phyloP scores from a whole-genome alignment of 805 yeast genomes.

The Lipomyces spencermartinsiae region DNA sequence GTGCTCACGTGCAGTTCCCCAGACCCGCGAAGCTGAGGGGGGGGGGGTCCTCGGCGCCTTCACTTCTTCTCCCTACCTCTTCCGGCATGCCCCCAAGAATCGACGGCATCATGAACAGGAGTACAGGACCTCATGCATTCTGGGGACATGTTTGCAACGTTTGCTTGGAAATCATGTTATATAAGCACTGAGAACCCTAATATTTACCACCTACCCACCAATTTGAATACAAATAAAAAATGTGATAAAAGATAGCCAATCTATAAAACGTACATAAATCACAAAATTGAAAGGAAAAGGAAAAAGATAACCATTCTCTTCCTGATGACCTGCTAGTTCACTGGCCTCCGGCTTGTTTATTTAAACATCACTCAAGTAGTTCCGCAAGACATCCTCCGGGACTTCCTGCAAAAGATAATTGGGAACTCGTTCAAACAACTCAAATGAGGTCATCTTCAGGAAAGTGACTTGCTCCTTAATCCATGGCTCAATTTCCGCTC shows the following conservation, averaged over 20 bases:
- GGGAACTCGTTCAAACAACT: background rate
- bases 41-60: too few species aligned
- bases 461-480: slow-evolving; percentile 1
- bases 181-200: too few species aligned
- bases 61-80: too few species aligned
- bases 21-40: too few species aligned
- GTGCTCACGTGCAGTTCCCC: too few species aligned
- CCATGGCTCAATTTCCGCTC: background rate
- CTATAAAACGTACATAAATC: background rate
- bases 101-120: too few species aligned
- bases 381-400: background rate
- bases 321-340: background rate
- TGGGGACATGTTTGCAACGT: too few species aligned
- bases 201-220: too few species aligned
- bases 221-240: too few species aligned
- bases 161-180: too few species aligned
- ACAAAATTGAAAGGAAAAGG: background rate
- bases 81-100: too few species aligned
- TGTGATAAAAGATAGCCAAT: background rate
- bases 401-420: background rate
- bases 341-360: background rate
- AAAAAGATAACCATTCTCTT: background rate
- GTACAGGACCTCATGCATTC: too few species aligned
- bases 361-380: background rate
- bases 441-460: slow-evolving; percentile 3